Percentiles rank a stretch among this genome's conserved stretches.
Conservation (phyloP, 1,284 basidiomycete genomes). For the Rhodotorula glutinis region DNA sequence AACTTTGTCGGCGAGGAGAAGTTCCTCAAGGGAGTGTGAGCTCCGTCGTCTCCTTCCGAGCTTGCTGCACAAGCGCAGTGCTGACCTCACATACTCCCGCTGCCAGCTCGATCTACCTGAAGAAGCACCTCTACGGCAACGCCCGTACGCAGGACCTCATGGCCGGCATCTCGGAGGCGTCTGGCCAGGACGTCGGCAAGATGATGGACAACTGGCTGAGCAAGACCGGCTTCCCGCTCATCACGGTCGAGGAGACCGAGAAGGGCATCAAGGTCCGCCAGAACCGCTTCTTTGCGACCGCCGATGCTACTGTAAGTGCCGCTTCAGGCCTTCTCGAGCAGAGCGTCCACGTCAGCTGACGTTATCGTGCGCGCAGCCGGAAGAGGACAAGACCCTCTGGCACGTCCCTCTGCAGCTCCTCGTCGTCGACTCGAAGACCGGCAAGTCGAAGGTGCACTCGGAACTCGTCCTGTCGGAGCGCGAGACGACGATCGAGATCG, state of each 20-base stretch:
- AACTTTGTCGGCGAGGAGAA: conserved; percentile 82
- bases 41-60: not conserved
- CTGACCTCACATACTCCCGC: too few species aligned
- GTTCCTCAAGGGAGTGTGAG: conserved; percentile 49
- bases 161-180: conserved; percentile 78
- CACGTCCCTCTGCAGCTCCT: conserved; percentile 70
- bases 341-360: too few species aligned
- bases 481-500: conserved; percentile 57
- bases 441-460: conserved; percentile 62
- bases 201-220: conserved; percentile 93
- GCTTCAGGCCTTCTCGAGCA: too few species aligned
- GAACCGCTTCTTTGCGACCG: conserved; percentile 88
- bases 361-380: conserved; percentile 50
- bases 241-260: conserved; percentile 75
- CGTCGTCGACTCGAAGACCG: conserved; percentile 56
- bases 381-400: conserved; percentile 92
- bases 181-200: conserved; percentile 69
- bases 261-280: conserved; percentile 63
- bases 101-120: conserved; percentile 72
- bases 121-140: conserved; percentile 76
- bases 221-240: conserved; percentile 59
- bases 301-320: conserved; percentile 58
- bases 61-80: too few species aligned
- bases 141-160: conserved; percentile 84
- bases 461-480: conserved; percentile 56